phyloP scores from a whole-genome alignment of 257 asterid species.

The Fraxinus quadrangulata region DNA sequence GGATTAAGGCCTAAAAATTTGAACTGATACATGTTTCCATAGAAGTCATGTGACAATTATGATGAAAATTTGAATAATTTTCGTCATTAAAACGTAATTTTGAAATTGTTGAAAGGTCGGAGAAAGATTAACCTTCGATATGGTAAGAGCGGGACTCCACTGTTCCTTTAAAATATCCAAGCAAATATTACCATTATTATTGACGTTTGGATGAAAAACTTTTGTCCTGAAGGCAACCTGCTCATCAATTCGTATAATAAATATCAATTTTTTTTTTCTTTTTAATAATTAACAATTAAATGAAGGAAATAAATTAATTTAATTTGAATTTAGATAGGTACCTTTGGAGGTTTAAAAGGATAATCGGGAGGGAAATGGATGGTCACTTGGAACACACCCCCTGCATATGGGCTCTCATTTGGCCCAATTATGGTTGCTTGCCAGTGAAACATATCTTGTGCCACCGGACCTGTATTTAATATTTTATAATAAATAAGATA shows the following conservation, averaged over 20 bases:
- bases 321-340: slow-evolving; percentile 12
- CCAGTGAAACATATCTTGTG: slow-evolving; percentile 85
- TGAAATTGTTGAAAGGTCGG: neutral
- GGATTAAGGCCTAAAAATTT: too few relatives aligned
- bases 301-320: neutral
- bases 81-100: neutral
- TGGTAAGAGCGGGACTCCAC: slow-evolving; percentile 97
- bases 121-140: slow-evolving; percentile 59
- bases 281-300: neutral
- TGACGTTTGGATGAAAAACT: slow-evolving; percentile 90
- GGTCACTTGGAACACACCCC: slow-evolving; percentile 89
- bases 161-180: slow-evolving; percentile 87
- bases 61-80: too few relatives aligned
- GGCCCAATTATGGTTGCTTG: slow-evolving; percentile 95
- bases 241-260: slow-evolving; percentile 4
- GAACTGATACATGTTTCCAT: too few relatives aligned
- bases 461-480: slow-evolving; percentile 63
- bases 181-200: slow-evolving; percentile 83
- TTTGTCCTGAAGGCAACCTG: slow-evolving; percentile 92
- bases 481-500: neutral
- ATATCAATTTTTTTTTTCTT: neutral
- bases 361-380: slow-evolving; percentile 89
- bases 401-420: slow-evolving; percentile 81
- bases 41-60: too few relatives aligned
- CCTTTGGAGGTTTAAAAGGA: slow-evolving; percentile 95